Evolutionary conservation across 2,329 filamentous ascomycete species (phyloP).

Genomic region (Hirsutella minnesotensis): DNA sequence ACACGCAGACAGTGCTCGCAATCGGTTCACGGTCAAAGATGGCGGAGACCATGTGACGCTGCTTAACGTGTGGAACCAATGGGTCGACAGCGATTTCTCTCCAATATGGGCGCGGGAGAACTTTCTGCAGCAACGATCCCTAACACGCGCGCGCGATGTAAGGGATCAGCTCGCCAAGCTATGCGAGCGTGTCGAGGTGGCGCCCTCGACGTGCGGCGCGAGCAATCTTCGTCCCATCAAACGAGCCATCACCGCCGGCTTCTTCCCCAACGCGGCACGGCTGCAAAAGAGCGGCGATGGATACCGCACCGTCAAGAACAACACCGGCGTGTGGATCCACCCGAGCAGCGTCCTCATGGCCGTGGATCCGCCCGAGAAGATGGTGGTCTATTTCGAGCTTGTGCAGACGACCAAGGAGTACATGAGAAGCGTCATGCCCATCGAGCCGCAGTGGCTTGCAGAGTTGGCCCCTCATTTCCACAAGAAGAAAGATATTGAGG

Average conservation of each 20-base stretch:
- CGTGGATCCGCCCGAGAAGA: slow-evolving; percentile 62
- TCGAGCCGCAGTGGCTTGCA: slow-evolving; percentile 73
- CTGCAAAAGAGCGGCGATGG: slow-evolving; percentile 74
- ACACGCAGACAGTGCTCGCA: slow-evolving; percentile 81
- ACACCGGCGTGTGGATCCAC: slow-evolving; percentile 82
- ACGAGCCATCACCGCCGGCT: slow-evolving; percentile 80
- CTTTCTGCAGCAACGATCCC: slow-evolving; percentile 81
- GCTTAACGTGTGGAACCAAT: slow-evolving; percentile 91
- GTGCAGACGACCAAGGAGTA: slow-evolving; percentile 84
- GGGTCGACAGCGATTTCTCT: slow-evolving; percentile 84
- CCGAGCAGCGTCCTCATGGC: slow-evolving; percentile 74
- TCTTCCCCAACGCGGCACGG: slow-evolving; percentile 85
- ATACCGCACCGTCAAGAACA: slow-evolving; percentile 87
- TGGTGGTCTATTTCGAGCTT: slow-evolving; percentile 78
- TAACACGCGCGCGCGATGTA: slow-evolving; percentile 81
- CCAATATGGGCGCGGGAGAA: slow-evolving; percentile 85
- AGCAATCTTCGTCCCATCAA: slow-evolving; percentile 65
- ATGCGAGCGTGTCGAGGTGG: slow-evolving; percentile 85
- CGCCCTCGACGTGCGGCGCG: slow-evolving; percentile 54
- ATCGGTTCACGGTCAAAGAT: slow-evolving; percentile 79
- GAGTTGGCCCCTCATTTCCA: slow-evolving; percentile 93
- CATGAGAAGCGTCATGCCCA: slow-evolving; percentile 76
- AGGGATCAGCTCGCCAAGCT: slow-evolving; percentile 85
- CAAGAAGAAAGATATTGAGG: slow-evolving; percentile 82
- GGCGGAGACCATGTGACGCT: slow-evolving; percentile 83